A percentile compares a stretch with the other conserved stretches of the same genome.
Evolutionary conservation across 371 early-diverging fungal species (phyloP).

Genomic region (Mortierella sp.): DNA sequence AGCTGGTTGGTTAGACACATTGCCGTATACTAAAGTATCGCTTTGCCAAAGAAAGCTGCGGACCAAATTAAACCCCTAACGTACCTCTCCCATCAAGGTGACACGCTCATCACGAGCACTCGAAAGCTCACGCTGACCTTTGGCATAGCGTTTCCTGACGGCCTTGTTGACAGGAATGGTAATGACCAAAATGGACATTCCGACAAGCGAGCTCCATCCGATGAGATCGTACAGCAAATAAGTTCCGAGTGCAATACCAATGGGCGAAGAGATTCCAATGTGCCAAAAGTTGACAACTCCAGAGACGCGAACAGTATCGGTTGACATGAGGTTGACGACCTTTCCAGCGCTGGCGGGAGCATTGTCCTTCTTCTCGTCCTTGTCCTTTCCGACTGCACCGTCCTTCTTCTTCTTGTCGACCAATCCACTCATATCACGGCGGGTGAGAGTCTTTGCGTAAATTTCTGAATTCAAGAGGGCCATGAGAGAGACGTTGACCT

Average conservation of each 20-base stretch:
- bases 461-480: conserved; percentile 70
- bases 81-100: conserved; percentile 60
- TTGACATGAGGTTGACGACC: conserved; percentile 90
- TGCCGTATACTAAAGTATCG: not conserved
- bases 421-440: conserved; percentile 61
- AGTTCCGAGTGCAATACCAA: conserved; percentile 71
- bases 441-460: conserved; percentile 70
- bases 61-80: not conserved
- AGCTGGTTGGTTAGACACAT: not conserved
- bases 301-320: conserved; percentile 81
- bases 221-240: conserved; percentile 74
- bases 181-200: conserved; percentile 71
- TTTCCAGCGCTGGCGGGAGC: conserved; percentile 73
- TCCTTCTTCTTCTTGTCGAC: conserved; percentile 53
- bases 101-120: conserved; percentile 61
- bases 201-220: conserved; percentile 77
- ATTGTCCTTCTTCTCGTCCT: conserved; percentile 46
- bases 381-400: conserved; percentile 28
- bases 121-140: conserved; percentile 57
- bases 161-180: conserved; percentile 76
- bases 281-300: conserved; percentile 70
- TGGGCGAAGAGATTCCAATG: conserved; percentile 67
- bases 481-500: conserved; percentile 65
- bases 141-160: conserved; percentile 63
- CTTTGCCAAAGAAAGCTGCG: not conserved